Evolutionary conservation across 2,329 filamentous ascomycete genomes (phyloP), one percentile per base, ranked within the genome.

Genomic region (Metarhizium rileyi): DNA sequence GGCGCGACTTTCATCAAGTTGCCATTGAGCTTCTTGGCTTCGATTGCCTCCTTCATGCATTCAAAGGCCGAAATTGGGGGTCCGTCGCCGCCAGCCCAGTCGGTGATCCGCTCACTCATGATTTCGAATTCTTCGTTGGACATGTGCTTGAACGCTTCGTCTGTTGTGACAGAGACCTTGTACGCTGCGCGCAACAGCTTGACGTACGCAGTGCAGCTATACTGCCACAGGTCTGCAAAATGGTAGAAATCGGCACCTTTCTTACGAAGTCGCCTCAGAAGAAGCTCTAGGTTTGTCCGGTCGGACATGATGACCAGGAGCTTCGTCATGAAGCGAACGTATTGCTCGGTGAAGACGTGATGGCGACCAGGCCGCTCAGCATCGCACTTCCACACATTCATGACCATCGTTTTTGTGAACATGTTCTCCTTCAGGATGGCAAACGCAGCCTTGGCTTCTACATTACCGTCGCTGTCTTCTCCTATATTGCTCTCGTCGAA

Each of bases 341-440:
- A 96, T 54, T 86, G 83, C 45, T 87, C 83, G 0, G 89, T 95
- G 63, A 93, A 96, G 35, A 95, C 89, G 60, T 95, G 93, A 64
- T 96, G 90, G 18, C 90, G 80, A 0, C 90, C 90, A 0, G 89
- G 76, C 2, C 78, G 74, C 59, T 96, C 90, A 44, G 87, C 83
- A 56, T 95, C 90, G 35, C 90, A 93, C 58, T 90, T 91, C 90
- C 90, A 96, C 4, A 96, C 89, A 61, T 94, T 91, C 65, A 95
- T 83, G 1, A 87, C 84, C 84, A 95, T 95, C 0, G 89, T 95
- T 69, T 95, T 95, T 36, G 90, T 95, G 57, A 95, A 91, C 78
- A 82, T 82, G 53, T 73, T 78, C 51, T 82, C 78, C 43, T 76
- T 69, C 48, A 95, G 84, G 40, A 95, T 86, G 48, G 81, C 77